Conservation (phyloP, 2,329 filamentous ascomycete species). For the Pseudogymnoascus sp. region DNA sequence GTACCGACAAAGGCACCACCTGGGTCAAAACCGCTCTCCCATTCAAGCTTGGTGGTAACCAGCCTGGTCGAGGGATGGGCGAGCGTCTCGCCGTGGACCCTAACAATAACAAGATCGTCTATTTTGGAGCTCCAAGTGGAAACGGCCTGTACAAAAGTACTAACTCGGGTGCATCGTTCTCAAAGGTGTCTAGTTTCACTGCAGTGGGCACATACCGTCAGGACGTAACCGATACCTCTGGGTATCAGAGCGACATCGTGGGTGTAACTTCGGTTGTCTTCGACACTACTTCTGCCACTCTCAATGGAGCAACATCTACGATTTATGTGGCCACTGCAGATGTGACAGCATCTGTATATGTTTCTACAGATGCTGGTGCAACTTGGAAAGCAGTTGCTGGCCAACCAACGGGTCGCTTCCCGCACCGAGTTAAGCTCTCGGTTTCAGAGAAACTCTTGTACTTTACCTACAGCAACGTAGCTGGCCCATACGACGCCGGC, state of each 20-base stretch:
- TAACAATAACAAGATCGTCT: conserved; percentile 46
- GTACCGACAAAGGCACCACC: conserved; percentile 44
- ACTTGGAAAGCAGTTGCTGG: conserved; percentile 44
- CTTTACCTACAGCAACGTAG: conserved; percentile 45
- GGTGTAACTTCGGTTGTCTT: conserved; percentile 48
- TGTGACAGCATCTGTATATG: conserved; percentile 45
- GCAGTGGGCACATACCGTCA: conserved; percentile 41
- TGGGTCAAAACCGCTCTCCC: conserved; percentile 42
- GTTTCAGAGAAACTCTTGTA: conserved; percentile 45
- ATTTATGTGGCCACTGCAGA: conserved; percentile 51
- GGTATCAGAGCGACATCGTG: conserved; percentile 38
- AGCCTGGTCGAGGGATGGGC: conserved; percentile 51
- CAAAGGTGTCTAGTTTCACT: conserved; percentile 43
- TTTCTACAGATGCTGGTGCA: conserved; percentile 43
- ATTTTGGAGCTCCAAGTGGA: conserved; percentile 50
- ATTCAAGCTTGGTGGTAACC: conserved; percentile 55
- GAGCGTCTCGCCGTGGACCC: conserved; percentile 52
- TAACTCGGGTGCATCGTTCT: conserved; percentile 46
- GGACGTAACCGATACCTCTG: conserved; percentile 36
- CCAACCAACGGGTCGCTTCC: conserved; percentile 43
- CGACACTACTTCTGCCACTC: conserved; percentile 40
- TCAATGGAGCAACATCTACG: conserved; percentile 41
- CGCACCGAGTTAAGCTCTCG: conserved; percentile 45
- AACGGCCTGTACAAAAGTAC: conserved; percentile 51
- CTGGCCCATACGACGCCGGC: conserved; percentile 49